Conservation (phyloP, 805 yeast species). For the Clavispora asparagi region DNA sequence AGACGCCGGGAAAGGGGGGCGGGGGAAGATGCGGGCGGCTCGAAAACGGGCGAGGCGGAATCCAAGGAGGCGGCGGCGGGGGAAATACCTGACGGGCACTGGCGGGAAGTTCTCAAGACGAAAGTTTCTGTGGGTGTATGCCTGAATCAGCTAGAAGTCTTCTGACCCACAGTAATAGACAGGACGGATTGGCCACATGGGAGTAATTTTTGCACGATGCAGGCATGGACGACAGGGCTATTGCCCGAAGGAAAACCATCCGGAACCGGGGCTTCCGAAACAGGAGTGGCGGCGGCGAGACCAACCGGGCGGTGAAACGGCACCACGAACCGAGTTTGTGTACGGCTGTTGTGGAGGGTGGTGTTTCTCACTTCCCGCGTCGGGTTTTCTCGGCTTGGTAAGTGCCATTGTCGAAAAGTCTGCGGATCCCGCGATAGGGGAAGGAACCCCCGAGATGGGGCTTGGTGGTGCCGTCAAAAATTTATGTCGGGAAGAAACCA, state of each 20-base stretch:
- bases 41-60: neutral
- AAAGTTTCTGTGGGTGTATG: neutral
- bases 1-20: neutral
- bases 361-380: too few species aligned
- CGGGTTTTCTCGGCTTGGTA: too few species aligned
- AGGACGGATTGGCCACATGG: slow-evolving; percentile 1
- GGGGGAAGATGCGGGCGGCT: neutral
- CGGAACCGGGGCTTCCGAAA: too few species aligned
- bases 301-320: too few species aligned
- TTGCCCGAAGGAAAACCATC: neutral
- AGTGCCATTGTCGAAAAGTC: too few species aligned
- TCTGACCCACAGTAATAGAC: neutral
- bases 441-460: too few species aligned
- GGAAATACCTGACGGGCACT: neutral
- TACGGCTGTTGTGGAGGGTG: too few species aligned
- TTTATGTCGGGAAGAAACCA: too few species aligned
- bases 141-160: slow-evolving; percentile 1
- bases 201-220: neutral
- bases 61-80: neutral
- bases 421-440: too few species aligned
- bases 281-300: too few species aligned
- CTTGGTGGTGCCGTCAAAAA: too few species aligned
- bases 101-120: neutral
- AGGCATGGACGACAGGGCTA: neutral
- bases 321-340: too few species aligned